Percentiles rank a stretch among this genome's conserved stretches.
Evolutionary conservation across 352 stramenopile genomes (phyloP).

Genomic region (Phytophthora aleatoria): DNA sequence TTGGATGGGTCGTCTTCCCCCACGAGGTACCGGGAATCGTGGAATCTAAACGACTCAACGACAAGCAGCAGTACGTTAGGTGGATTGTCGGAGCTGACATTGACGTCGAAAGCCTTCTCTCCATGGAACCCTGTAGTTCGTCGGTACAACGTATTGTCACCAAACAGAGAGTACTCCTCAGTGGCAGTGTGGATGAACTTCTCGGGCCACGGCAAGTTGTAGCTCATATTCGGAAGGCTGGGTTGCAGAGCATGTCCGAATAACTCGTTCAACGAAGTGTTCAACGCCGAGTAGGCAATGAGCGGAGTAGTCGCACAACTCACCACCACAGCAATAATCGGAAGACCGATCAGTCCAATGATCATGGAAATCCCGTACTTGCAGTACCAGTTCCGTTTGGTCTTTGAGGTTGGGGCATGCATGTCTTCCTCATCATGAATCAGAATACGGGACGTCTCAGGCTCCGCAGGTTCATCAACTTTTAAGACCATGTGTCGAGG

Average conservation of each 20-base stretch:
- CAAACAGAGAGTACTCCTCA: conserved; percentile 49
- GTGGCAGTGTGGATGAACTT: conserved; percentile 37
- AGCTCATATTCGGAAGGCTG: background rate
- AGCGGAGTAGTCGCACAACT: conserved; percentile 21
- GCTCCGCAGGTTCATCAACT: background rate
- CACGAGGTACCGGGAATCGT: conserved; percentile 57
- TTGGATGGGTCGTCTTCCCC: conserved; percentile 45
- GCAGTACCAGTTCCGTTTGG: background rate
- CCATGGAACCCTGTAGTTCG: conserved; percentile 50
- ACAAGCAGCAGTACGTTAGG: conserved; percentile 59
- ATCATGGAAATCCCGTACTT: background rate
- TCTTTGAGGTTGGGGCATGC: background rate
- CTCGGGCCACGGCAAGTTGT: background rate
- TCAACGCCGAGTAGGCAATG: conserved; percentile 43
- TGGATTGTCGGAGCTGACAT: conserved; percentile 33
- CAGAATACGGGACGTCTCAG: background rate
- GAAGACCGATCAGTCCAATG: conserved; percentile 19
- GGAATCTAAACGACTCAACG: conserved; percentile 60
- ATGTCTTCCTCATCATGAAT: background rate
- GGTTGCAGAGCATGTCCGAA: conserved; percentile 23
- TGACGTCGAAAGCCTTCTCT: conserved; percentile 46
- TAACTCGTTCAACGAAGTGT: conserved; percentile 48
- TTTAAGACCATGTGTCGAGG: background rate
- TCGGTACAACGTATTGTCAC: conserved; percentile 45
- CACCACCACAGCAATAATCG: conserved; percentile 23